phyloP scores from a whole-genome alignment of 306 rosid genomes.

The Castanopsis chinensis region DNA sequence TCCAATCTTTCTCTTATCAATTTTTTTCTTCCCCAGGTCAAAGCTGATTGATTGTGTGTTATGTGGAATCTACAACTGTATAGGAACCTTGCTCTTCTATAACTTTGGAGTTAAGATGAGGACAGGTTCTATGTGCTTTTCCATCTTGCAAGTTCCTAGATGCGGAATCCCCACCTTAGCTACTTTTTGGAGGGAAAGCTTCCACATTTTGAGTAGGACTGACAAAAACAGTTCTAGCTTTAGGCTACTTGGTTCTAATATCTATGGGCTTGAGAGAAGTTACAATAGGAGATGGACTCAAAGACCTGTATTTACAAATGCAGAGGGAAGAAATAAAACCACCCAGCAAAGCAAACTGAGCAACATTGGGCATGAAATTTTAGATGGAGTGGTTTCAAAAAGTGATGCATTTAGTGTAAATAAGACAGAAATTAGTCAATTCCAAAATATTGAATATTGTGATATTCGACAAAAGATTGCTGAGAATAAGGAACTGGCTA shows the following conservation, averaged over 20 bases:
- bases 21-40: conserved; percentile 44
- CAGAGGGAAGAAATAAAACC: conserved; percentile 48
- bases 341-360: conserved; percentile 40
- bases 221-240: conserved; percentile 35
- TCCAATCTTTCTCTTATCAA: background rate
- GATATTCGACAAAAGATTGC: conserved; percentile 48
- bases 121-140: conserved; percentile 59
- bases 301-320: conserved; percentile 63
- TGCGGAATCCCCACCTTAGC: conserved; percentile 54
- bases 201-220: conserved; percentile 42
- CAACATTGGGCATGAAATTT: conserved; percentile 48
- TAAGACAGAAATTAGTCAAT: conserved; percentile 46
- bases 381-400: conserved; percentile 48
- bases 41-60: conserved; percentile 27
- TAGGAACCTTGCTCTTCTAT: conserved; percentile 9
- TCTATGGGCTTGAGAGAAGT: conserved; percentile 56
- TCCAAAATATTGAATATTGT: conserved; percentile 45
- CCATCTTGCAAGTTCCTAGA: conserved; percentile 66
- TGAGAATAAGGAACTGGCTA: conserved; percentile 55
- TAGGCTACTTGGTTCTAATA: conserved; percentile 45
- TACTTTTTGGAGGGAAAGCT: conserved; percentile 55
- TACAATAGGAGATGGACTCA: conserved; percentile 62
- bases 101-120: conserved; percentile 49
- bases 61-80: conserved; percentile 24
- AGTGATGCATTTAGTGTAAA: conserved; percentile 46